phyloP scores from a whole-genome alignment of 2,329 filamentous ascomycete genomes.

The Neopestalotiopsis sp. region DNA sequence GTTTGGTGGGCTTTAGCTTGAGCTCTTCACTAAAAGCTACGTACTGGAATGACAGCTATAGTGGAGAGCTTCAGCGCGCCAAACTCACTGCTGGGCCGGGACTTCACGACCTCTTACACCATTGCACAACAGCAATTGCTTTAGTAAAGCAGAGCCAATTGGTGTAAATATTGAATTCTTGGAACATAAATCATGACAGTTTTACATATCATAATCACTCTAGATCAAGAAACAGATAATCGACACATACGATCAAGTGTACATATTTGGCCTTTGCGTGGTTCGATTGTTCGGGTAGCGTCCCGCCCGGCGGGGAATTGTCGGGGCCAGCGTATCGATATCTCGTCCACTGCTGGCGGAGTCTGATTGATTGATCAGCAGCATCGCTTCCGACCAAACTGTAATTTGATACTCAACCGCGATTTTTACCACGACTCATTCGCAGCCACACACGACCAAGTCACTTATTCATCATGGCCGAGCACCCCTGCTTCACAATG shows the following conservation, averaged over 20 bases:
- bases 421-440: background rate
- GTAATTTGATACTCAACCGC: background rate
- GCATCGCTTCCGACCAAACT: slow-evolving; percentile 3
- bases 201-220: too few relatives aligned
- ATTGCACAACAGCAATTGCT: too few relatives aligned
- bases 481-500: slow-evolving; percentile 47
- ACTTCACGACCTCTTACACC: too few relatives aligned
- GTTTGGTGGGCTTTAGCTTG: background rate
- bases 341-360: background rate
- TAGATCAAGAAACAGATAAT: too few relatives aligned
- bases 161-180: too few relatives aligned
- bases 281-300: slow-evolving; percentile 4
- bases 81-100: background rate
- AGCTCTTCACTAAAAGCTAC: background rate
- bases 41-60: background rate
- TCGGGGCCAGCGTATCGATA: background rate
- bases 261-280: background rate
- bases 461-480: slow-evolving; percentile 36
- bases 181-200: too few relatives aligned
- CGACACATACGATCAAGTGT: background rate
- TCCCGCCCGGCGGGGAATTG: slow-evolving; percentile 5
- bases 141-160: too few relatives aligned
- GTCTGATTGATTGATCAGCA: background rate
- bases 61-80: background rate
- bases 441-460: background rate